Percentiles rank a stretch among this genome's conserved stretches.
phyloP scores from a whole-genome alignment of 345 rosid species.

The Eutrema japonicum region DNA sequence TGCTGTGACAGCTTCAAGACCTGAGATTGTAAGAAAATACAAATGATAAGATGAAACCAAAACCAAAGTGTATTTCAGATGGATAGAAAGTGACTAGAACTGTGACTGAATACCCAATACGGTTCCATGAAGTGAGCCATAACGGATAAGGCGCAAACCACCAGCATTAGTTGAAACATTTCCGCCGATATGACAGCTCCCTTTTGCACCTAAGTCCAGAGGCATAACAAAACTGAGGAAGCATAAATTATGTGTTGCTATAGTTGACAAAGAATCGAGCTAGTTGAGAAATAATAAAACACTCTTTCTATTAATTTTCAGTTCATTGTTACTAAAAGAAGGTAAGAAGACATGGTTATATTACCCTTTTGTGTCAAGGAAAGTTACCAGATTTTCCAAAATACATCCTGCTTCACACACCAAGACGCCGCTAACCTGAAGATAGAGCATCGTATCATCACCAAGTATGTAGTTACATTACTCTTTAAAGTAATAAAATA shows the following conservation, averaged over 20 bases:
- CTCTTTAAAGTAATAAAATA: neutral
- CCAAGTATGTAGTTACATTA: constrained; percentile 1
- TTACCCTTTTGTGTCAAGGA: constrained; percentile 84
- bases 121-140: constrained; percentile 93
- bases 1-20: constrained; percentile 91
- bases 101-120: constrained; percentile 67
- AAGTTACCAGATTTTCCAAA: constrained; percentile 80
- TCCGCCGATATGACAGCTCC: constrained; percentile 99
- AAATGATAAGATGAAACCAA: neutral
- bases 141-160: constrained; percentile 93
- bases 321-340: neutral
- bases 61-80: neutral
- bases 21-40: constrained; percentile 45
- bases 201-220: constrained; percentile 99
- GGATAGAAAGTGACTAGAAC: neutral
- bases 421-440: constrained; percentile 87
- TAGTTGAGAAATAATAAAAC: neutral
- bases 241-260: constrained; percentile 42
- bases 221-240: constrained; percentile 98
- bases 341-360: neutral
- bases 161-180: constrained; percentile 99
- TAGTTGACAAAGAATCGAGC: constrained; percentile 4
- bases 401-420: constrained; percentile 99
- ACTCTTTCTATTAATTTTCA: neutral
- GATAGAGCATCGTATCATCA: constrained; percentile 25